Percentiles rank a stretch among this genome's conserved stretches.
Evolutionary conservation across 208 protist genomes (phyloP).

Genomic region (Trypanosoma avium): DNA sequence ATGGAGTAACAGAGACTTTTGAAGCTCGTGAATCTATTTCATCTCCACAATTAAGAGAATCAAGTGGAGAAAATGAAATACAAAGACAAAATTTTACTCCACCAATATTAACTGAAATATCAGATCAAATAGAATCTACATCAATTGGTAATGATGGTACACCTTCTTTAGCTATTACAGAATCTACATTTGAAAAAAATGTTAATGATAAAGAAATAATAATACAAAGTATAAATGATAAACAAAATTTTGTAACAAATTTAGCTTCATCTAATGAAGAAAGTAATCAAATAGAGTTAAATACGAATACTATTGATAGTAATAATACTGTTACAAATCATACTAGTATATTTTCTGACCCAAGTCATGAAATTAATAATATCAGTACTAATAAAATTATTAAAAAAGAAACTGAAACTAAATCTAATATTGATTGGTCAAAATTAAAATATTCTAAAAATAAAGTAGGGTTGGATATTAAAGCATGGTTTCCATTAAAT

Average conservation of each 20-base stretch:
- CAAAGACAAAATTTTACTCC: not conserved
- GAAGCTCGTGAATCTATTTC: too few species aligned
- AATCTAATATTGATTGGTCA: slow-evolving; percentile 9
- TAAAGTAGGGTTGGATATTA: not conserved
- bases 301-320: not conserved
- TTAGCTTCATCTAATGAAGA: not conserved
- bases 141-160: slow-evolving; percentile 8
- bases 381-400: slow-evolving; percentile 1
- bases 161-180: not conserved
- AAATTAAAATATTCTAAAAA: slow-evolving; percentile 19
- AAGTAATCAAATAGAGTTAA: not conserved
- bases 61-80: not conserved
- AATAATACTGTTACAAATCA: not conserved
- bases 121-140: not conserved
- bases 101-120: not conserved
- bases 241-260: too few species aligned
- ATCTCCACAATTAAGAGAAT: slow-evolving; percentile 2
- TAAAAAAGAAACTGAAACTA: not conserved
- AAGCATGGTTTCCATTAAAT: not conserved
- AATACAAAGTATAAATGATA: too few species aligned
- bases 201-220: not conserved
- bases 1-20: too few species aligned
- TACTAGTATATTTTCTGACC: not conserved
- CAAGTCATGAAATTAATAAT: not conserved
- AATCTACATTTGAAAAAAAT: not conserved